Conservation (phyloP, 2,329 filamentous ascomycete genomes). For the Nemania diffusa region DNA sequence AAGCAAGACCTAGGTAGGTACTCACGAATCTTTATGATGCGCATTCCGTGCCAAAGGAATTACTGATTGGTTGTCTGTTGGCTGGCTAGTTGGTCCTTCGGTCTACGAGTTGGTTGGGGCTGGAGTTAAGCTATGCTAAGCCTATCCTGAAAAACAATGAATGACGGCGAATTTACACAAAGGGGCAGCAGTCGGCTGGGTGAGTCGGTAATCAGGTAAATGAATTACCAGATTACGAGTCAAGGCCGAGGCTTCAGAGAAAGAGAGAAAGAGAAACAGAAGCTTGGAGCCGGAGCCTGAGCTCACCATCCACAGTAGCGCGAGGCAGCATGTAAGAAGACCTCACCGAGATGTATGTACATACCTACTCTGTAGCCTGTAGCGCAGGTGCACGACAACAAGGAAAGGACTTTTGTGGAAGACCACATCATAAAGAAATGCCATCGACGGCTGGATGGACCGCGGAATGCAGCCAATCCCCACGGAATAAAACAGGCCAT, state of each 20-base stretch:
- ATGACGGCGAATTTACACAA: constrained; percentile 25
- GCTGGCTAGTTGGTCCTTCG: neutral
- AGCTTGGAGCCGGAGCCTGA: neutral
- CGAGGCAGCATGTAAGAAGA: too few relatives aligned
- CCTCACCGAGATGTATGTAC: neutral
- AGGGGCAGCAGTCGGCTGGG: constrained; percentile 10
- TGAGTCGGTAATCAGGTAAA: too few relatives aligned
- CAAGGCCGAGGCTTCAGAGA: neutral
- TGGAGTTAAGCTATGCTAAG: neutral
- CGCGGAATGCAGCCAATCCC: constrained; percentile 29
- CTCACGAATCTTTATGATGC: constrained; percentile 8
- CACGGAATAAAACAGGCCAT: constrained; percentile 1
- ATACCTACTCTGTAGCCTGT: too few relatives aligned
- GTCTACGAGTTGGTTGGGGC: neutral
- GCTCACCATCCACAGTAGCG: neutral
- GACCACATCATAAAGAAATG: too few relatives aligned
- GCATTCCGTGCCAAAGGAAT: neutral
- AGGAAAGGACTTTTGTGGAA: too few relatives aligned
- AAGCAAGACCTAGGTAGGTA: neutral
- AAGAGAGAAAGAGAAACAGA: constrained; percentile 10
- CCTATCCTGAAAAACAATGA: neutral
- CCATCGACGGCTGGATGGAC: constrained; percentile 14
- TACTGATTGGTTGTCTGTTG: too few relatives aligned
- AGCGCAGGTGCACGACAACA: too few relatives aligned
- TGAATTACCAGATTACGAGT: too few relatives aligned